Evolutionary conservation across 306 rosid genomes (phyloP).

Genomic region (Rubus idaeus): DNA sequence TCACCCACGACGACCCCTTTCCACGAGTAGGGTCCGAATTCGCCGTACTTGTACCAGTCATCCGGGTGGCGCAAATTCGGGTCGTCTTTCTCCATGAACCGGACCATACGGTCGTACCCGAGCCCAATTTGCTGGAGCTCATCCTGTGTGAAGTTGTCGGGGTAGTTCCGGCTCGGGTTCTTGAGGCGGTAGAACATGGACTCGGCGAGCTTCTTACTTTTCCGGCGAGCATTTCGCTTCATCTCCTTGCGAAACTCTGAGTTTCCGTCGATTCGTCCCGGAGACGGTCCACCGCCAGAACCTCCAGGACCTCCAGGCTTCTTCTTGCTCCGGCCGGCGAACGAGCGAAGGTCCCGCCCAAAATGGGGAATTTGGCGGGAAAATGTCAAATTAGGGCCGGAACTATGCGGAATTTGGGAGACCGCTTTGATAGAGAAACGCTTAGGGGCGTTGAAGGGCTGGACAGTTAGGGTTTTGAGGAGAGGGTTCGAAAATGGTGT

Average conservation of each 20-base stretch:
- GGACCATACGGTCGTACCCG: conserved; percentile 82
- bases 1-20: conserved; percentile 87
- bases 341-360: conserved; percentile 35
- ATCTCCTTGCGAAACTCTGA: conserved; percentile 54
- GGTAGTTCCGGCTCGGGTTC: conserved; percentile 52
- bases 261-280: conserved; percentile 57
- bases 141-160: conserved; percentile 76
- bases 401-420: neutral
- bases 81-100: conserved; percentile 88
- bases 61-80: conserved; percentile 76
- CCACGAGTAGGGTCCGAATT: conserved; percentile 86
- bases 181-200: conserved; percentile 67
- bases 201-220: conserved; percentile 60
- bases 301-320: conserved; percentile 27
- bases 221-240: conserved; percentile 55
- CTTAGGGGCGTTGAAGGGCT: neutral
- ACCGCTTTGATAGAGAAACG: neutral
- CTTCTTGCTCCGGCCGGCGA: conserved; percentile 73
- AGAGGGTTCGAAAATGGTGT: conserved; percentile 36
- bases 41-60: conserved; percentile 93
- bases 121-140: conserved; percentile 82
- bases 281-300: conserved; percentile 21
- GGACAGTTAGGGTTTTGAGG: conserved; percentile 19
- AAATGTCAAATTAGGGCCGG: conserved; percentile 15
- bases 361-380: conserved; percentile 2